phyloP scores from a whole-genome alignment of 2,329 filamentous ascomycete genomes.

The Hypoxylon sp. region DNA sequence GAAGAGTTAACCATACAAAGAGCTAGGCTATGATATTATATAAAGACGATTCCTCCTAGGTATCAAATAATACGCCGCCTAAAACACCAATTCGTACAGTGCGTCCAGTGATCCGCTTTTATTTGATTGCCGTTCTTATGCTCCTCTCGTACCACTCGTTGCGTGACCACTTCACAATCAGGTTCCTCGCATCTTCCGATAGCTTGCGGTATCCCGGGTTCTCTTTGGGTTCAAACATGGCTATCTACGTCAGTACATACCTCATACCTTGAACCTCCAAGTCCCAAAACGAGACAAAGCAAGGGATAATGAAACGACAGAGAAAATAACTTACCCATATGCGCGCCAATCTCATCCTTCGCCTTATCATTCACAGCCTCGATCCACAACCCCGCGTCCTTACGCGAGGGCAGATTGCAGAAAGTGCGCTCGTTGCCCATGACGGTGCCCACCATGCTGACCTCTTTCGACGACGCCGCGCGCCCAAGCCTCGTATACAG shows the following conservation, averaged over 20 bases:
- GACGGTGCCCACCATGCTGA: constrained; percentile 69
- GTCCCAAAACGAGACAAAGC: neutral
- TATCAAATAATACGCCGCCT: constrained; percentile 28
- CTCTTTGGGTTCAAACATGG: constrained; percentile 79
- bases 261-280: neutral
- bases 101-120: constrained; percentile 38
- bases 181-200: constrained; percentile 73
- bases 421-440: constrained; percentile 85
- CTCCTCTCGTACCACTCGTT: constrained; percentile 77
- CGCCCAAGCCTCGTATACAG: constrained; percentile 88
- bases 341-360: constrained; percentile 83
- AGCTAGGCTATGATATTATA: constrained; percentile 29
- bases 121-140: constrained; percentile 51
- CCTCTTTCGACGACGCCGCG: constrained; percentile 70
- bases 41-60: constrained; percentile 23
- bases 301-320: constrained; percentile 18
- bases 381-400: constrained; percentile 71
- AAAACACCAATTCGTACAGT: constrained; percentile 23
- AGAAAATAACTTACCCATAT: constrained; percentile 72
- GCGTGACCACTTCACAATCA: constrained; percentile 75
- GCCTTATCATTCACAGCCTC: constrained; percentile 84
- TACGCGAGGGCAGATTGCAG: constrained; percentile 80
- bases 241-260: constrained; percentile 54
- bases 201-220: constrained; percentile 82
- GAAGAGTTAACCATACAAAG: constrained; percentile 12